Percentiles rank a stretch among this genome's conserved stretches.
Evolutionary conservation across 306 rosid genomes (phyloP).

Genomic region (Hylodesmum podocarpum): DNA sequence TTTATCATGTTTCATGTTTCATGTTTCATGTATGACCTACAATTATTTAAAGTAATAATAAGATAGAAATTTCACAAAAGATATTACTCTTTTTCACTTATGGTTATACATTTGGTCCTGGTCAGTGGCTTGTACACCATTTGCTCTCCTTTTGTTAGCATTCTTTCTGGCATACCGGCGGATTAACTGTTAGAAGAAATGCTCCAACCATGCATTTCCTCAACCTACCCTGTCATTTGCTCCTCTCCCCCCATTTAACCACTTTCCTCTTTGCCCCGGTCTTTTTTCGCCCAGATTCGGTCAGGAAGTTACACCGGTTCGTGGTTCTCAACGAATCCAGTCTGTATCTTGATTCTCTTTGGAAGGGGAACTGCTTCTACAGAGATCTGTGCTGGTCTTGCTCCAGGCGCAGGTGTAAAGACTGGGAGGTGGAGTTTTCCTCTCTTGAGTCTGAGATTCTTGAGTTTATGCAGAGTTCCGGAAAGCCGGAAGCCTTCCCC

Average conservation of each 20-base stretch:
- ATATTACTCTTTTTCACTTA: no score
- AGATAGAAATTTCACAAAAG: no score
- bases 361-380: neutral
- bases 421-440: conserved; percentile 49
- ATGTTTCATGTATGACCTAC: no score
- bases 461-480: conserved; percentile 79
- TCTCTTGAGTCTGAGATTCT: conserved; percentile 69
- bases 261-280: conserved; percentile 18
- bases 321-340: neutral
- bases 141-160: no score
- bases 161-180: no score
- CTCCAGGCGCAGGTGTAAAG: conserved; percentile 57
- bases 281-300: neutral
- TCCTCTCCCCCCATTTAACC: conserved; percentile 16
- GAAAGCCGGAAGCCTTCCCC: conserved; percentile 67
- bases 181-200: conserved; percentile 78
- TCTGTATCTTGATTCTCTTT: neutral
- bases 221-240: conserved; percentile 18
- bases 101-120: no score
- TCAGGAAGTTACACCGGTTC: conserved; percentile 10
- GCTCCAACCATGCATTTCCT: conserved; percentile 79
- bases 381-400: conserved; percentile 38
- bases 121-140: no score
- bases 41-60: no score
- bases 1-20: no score